phyloP scores from a whole-genome alignment of 345 rosid species.

The Nephelium lappaceum region DNA sequence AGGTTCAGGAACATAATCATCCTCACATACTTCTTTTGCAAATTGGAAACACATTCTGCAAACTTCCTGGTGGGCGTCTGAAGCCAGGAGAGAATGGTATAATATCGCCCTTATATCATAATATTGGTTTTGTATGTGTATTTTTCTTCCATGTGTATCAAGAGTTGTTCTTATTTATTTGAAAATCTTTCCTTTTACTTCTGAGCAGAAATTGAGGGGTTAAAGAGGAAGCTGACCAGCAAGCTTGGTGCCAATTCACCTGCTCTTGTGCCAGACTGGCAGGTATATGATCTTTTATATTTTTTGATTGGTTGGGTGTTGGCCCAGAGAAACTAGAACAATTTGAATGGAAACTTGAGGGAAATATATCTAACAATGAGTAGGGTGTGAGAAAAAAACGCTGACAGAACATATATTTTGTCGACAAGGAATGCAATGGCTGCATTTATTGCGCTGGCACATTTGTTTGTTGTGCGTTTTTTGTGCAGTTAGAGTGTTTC shows the following conservation, averaged over 20 bases:
- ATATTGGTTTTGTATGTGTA: background rate
- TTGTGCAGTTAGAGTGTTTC: slow-evolving; percentile 18
- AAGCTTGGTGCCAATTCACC: slow-evolving; percentile 92
- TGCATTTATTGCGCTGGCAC: background rate
- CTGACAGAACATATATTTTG: background rate
- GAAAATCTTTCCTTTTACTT: slow-evolving; percentile 6
- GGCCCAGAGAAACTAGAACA: background rate
- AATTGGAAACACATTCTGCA: slow-evolving; percentile 96
- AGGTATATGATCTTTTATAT: slow-evolving; percentile 47
- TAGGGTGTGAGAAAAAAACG: background rate
- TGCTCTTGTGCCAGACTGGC: slow-evolving; percentile 86
- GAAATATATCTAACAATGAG: background rate
- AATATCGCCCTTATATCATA: background rate
- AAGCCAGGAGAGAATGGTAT: slow-evolving; percentile 98
- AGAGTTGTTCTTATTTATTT: background rate
- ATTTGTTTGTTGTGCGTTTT: background rate
- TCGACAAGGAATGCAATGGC: slow-evolving; percentile 3
- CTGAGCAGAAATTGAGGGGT: slow-evolving; percentile 80
- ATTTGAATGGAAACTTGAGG: background rate
- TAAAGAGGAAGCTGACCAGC: slow-evolving; percentile 92
- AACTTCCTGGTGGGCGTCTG: slow-evolving; percentile 97
- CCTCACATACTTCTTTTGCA: slow-evolving; percentile 97
- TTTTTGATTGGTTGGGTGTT: background rate
- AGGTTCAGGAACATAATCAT: slow-evolving; percentile 98
- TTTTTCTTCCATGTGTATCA: background rate